Conservation (phyloP, 176 grass and related monocot species). For the Typha latifolia region DNA sequence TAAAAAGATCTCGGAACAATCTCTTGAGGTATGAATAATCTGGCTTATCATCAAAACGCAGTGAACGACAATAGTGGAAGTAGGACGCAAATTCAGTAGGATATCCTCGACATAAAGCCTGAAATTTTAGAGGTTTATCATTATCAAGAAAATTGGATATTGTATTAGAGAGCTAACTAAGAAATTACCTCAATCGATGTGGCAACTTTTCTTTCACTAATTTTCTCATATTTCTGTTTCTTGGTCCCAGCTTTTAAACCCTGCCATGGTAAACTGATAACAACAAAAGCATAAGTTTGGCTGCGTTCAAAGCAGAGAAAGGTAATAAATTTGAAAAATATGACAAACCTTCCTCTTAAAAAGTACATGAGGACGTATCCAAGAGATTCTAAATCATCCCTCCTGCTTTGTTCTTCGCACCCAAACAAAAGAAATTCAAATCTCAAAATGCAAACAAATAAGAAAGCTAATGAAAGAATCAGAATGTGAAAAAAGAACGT, state of each 20-base stretch:
- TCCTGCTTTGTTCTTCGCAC: slow-evolving; percentile 82
- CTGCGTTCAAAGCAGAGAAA: slow-evolving; percentile 2
- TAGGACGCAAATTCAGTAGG: slow-evolving; percentile 67
- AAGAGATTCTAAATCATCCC: slow-evolving; percentile 93
- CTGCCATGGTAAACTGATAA: slow-evolving; percentile 70
- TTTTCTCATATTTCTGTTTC: slow-evolving; percentile 94
- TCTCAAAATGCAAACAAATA: neutral
- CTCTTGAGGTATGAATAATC: slow-evolving; percentile 81
- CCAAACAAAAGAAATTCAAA: slow-evolving; percentile 14
- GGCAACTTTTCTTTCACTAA: slow-evolving; percentile 77
- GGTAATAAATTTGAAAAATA: neutral
- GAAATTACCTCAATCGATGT: slow-evolving; percentile 65
- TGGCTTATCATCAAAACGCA: slow-evolving; percentile 74
- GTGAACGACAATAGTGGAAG: slow-evolving; percentile 79
- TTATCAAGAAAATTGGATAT: neutral
- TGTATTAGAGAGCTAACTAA: neutral
- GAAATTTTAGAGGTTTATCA: neutral
- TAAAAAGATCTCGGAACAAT: slow-evolving; percentile 79
- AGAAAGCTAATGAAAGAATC: neutral
- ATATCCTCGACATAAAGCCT: slow-evolving; percentile 69
- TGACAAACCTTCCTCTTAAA: slow-evolving; percentile 86
- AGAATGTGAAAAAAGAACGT: neutral
- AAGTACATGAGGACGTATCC: slow-evolving; percentile 97
- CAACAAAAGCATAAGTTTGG: neutral
- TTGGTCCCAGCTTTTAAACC: slow-evolving; percentile 88